Evolutionary conservation across 352 stramenopile genomes (phyloP).

Genomic region (Phytophthora cryptogea): DNA sequence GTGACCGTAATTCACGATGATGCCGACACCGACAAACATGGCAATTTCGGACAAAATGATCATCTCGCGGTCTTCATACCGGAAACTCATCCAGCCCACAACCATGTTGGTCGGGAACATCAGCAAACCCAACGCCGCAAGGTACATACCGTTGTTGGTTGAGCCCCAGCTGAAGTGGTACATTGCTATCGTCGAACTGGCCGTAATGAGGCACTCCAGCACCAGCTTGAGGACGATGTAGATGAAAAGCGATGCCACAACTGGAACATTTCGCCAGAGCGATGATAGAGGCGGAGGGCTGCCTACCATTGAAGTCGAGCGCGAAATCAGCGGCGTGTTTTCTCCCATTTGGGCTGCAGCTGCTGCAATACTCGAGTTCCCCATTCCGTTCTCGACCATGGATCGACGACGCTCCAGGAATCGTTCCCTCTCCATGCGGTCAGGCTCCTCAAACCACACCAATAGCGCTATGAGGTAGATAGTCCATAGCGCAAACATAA

Average conservation of each 20-base stretch:
- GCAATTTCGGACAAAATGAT: conserved; percentile 85
- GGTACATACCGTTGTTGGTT: conserved; percentile 83
- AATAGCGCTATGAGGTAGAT: conserved; percentile 64
- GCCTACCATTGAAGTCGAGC: conserved; percentile 17
- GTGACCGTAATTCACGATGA: conserved; percentile 85
- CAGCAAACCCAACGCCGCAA: conserved; percentile 87
- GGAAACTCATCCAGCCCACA: conserved; percentile 88
- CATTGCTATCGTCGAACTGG: conserved; percentile 82
- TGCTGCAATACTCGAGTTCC: conserved; percentile 27
- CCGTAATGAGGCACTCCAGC: conserved; percentile 89
- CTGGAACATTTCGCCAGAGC: conserved; percentile 75
- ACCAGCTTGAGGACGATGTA: conserved; percentile 94
- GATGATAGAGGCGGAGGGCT: conserved; percentile 49
- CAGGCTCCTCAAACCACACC: conserved; percentile 69
- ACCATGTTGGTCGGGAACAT: conserved; percentile 94
- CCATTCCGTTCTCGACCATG: conserved; percentile 47
- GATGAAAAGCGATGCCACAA: conserved; percentile 80
- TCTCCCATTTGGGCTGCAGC: conserved; percentile 32
- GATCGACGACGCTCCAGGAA: conserved; percentile 53
- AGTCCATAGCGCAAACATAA: conserved; percentile 87
- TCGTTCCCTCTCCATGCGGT: conserved; percentile 53
- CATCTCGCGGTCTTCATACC: conserved; percentile 92
- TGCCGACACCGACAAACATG: conserved; percentile 90
- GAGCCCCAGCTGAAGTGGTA: conserved; percentile 92
- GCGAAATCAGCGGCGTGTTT: conserved; percentile 44